Evolutionary conservation across 441 rosid genomes (phyloP).

Genomic region (Kokia cookei): DNA sequence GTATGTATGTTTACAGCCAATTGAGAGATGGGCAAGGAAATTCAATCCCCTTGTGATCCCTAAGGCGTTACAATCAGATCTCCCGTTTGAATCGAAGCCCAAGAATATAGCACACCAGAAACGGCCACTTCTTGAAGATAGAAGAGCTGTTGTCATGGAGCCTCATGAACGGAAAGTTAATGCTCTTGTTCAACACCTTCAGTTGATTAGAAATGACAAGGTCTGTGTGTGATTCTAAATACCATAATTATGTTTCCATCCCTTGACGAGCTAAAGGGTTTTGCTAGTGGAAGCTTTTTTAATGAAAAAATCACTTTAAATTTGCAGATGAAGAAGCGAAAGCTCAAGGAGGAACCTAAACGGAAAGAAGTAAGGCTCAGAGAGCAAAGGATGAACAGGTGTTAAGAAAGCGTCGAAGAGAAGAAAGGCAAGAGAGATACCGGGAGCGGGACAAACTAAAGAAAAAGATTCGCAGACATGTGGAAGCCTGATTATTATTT

Average conservation of each 20-base stretch:
- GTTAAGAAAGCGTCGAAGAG: slow-evolving; percentile 67
- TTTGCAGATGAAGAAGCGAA: slow-evolving; percentile 60
- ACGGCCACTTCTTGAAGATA: slow-evolving; percentile 44
- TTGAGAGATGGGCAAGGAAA: slow-evolving; percentile 65
- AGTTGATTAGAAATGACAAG: slow-evolving; percentile 49
- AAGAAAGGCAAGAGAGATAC: slow-evolving; percentile 70
- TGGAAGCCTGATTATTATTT: slow-evolving; percentile 19
- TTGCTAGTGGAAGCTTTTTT: too few species aligned
- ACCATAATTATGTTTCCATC: neutral
- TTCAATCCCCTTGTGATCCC: slow-evolving; percentile 77
- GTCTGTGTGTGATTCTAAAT: slow-evolving; percentile 25
- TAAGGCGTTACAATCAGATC: slow-evolving; percentile 54
- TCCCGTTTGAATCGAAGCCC: slow-evolving; percentile 78
- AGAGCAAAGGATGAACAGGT: slow-evolving; percentile 64
- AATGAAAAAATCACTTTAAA: neutral
- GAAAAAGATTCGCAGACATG: slow-evolving; percentile 43
- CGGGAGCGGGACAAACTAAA: slow-evolving; percentile 55
- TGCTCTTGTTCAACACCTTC: slow-evolving; percentile 53
- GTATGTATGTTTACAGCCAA: slow-evolving; percentile 37
- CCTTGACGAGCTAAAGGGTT: neutral
- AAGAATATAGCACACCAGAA: slow-evolving; percentile 48
- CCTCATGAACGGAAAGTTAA: slow-evolving; percentile 51
- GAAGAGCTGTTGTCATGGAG: slow-evolving; percentile 80
- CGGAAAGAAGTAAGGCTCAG: slow-evolving; percentile 40
- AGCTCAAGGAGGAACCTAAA: slow-evolving; percentile 52